Base-by-base conservation (phyloP, 139 green algal genomes). In the Picochlorum sp. region DNA sequence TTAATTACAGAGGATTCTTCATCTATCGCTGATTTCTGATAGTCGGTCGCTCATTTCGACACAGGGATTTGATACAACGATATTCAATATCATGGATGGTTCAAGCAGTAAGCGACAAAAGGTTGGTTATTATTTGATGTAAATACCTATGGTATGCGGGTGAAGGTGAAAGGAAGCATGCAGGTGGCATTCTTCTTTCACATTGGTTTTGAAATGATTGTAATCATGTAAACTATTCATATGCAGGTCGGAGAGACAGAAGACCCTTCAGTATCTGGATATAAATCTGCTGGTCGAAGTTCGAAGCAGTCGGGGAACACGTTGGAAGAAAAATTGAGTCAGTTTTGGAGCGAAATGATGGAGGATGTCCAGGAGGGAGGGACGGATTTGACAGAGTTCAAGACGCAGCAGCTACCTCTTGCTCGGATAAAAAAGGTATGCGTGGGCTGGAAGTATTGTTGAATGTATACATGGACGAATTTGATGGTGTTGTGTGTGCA, bases 371-470 rank as follows among this genome's bases (percentile, higher is more conserved):
- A 91, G 34, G 60, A 84, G 32, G 75, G 87, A 32, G 77, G 84
- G 14, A 77, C 56, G 0, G 84, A 89, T 62, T 73, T 78, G 7
- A 68, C 76, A 3, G 90, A 97, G 18, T 98, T 97, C 71, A 98
- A 98, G 69, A 95, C 89, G 52, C 89, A 97, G 66, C 85, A 95
- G 74, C 79, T 99, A 47, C 94, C 94, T 7, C 78, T 99, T n/a
- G 94, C 94, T 0, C 72, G 94, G 8, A 99, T 99, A 20, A 99
- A 99, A 71, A 99, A 99, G 83, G 87, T 83, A 37, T 7, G 73
- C 9, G n/a, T 56, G 23, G 20, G 28, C 7, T 7, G 0, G 28
- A 30, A 4, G 28, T 30, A 30, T 44, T 0, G 14, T 51, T 61
- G 14, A 51, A 51, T 20, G 0, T 51, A 51, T 51, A 51, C 45